These are phyloP conservation scores for Achaetomiella virescens DNA, from an alignment of 495 filamentous ascomycete species.

Conservation along the genomic window DNA sequence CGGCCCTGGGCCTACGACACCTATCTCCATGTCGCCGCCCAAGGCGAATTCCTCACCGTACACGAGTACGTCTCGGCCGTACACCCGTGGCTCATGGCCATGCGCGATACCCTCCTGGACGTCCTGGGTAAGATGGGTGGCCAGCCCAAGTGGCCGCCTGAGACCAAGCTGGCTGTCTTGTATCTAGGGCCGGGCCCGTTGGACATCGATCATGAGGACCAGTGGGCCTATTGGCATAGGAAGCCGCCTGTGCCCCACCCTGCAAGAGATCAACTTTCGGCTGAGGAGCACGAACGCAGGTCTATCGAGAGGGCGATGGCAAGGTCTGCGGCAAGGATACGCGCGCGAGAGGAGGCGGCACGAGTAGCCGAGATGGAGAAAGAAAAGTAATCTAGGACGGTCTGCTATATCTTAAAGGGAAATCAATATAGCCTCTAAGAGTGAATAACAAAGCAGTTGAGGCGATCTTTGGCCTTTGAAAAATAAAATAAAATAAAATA, in stretches of 20 bases:
- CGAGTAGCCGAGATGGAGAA: background rate
- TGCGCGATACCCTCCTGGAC: slow-evolving; percentile 1
- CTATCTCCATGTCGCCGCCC: background rate
- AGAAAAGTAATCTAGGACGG: background rate
- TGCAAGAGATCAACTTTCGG: background rate
- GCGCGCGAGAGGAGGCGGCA: slow-evolving; percentile 2
- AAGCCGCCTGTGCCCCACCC: background rate
- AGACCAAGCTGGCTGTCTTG: slow-evolving; percentile 1
- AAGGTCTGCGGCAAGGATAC: background rate
- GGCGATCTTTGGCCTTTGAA: no score
- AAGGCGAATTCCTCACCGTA: slow-evolving; percentile 1
- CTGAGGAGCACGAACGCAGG: background rate
- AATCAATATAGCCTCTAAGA: no score
- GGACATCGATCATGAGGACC: background rate
- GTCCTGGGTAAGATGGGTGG: background rate
- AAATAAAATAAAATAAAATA: no score
- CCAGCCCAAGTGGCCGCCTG: background rate
- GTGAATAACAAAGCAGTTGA: no score
- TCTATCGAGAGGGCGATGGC: background rate
- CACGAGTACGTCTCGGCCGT: slow-evolving; percentile 4
- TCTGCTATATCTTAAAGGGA: no score
- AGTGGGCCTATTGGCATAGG: background rate
- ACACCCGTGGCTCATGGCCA: slow-evolving; percentile 2
- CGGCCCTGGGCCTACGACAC: background rate
- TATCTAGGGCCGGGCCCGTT: background rate